Base-by-base conservation (phyloP, 495 filamentous ascomycete species). In the Poronia punctata region DNA sequence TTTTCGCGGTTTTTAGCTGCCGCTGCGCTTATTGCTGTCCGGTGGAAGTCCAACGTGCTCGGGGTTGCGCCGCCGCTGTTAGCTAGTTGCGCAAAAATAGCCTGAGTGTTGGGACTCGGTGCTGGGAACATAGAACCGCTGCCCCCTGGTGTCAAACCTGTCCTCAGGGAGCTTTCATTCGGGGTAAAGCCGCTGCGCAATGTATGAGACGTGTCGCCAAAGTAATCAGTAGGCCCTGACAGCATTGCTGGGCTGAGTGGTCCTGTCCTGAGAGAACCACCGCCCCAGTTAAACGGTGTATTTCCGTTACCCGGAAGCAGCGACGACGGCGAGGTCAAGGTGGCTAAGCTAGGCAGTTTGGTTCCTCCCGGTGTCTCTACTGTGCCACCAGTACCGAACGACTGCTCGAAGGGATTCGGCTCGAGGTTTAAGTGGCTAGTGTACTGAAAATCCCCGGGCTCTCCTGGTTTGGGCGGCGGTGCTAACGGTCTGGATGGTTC, bases 191-290 rank as follows among this genome's bases (percentile, higher is more conserved):
- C 76, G 35, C 84, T 80, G 47, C 86, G 71, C 40, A 93, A 76
- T 3, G 55, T 59, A 57, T 90, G 84, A 53, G 82, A 79, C 6
- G 85, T 88, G 58, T 94, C 88, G 52, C 70, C 78, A 45, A 82
- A 77, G 49, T 83, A 71, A 65, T 83, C 65, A 65, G 71, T 72
- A 32, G 85, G 92, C 23, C 88, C 92, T 32, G 88, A 83, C 15
- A 98, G 80, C 92, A 98, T 98, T 40, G 92, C 92, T 65, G 92
- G 92, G 60, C 92, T 97, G 53, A 98, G 62, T 17, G 93, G 92
- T 46, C 92, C 92, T 35, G 88, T 87, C 36, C 92, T 80, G 49
- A 98, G 70, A 16, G 86, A 93, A 54, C 88, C 82, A 31, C 75
- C 68, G 50, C 73, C 74, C 89, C 92, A 97, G 65, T 79, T 78